Base-by-base conservation (phyloP, 495 filamentous ascomycete species). In the Tetracladium setigerum region DNA sequence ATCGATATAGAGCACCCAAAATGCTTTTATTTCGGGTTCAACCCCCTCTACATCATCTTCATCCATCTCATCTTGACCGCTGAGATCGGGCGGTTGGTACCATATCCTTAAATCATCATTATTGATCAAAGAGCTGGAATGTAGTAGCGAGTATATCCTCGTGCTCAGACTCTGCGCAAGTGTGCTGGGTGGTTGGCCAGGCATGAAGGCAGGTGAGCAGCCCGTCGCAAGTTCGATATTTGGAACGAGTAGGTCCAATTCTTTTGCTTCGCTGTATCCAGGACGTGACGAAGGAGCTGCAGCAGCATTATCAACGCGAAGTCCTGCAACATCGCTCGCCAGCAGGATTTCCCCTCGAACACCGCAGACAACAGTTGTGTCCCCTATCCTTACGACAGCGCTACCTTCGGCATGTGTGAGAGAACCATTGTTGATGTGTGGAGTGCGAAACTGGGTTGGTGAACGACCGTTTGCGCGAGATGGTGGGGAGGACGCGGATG, bases 1-100 rank as follows among this genome's bases (percentile, higher is more conserved):
- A 64, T 95, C 89, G 50, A 98, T 89, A 57, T 95, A 95, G 2
- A 98, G 79, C 9, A 83, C 81, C 91, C 91, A 98, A 61, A 88
- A 97, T 5, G 81, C 90, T 62, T 87, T 88, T 30, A 88, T 67
- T 56, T 84, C 75, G 12, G 47, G 53, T 32, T 65, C 60, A 22
- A 69, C 68, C 6, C 68, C 62, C 1, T 58, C 36, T 4, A 74
- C 73, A 53, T 69, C 67, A 24, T 67, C 67, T 41, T 67, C 67
- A 14, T 62, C 65, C 53, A 68, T 70, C 12, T 58, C 48, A 33
- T 47, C 58, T 16, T 67, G 56, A 34, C 46, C 47, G 43, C 41
- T 47, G 8, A 71, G 50, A 44, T 62, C 66, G 31, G 77, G 72
- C 40, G 68, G 72, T 18, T 72, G 67, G 49, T 87, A 76, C 76